A percentile compares a stretch with the other conserved stretches of the same genome.
Evolutionary conservation across 2,329 filamentous ascomycete genomes (phyloP).

Genomic region (Paramyrothecium sp.): DNA sequence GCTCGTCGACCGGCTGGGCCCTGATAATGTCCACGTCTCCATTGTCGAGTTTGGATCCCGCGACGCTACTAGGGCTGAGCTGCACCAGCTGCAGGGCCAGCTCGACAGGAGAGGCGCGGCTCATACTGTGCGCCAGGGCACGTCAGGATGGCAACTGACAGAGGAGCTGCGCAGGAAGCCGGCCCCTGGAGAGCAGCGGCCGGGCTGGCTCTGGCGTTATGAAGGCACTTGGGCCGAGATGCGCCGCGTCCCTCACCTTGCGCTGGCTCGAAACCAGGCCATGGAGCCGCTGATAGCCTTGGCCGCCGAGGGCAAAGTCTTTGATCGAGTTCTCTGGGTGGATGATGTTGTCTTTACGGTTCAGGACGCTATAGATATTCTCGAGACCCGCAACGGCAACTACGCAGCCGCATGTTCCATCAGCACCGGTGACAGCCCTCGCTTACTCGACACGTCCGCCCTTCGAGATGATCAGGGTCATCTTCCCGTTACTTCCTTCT

Average conservation of each 20-base stretch:
- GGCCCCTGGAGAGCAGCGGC: not conserved
- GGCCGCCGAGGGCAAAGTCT: not conserved
- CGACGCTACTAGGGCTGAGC: slow-evolving; percentile 58
- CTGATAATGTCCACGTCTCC: slow-evolving; percentile 53
- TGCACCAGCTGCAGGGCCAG: not conserved
- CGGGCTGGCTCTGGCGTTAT: not conserved
- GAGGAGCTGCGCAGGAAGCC: not conserved
- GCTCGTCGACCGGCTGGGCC: not conserved
- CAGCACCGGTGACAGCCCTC: not conserved
- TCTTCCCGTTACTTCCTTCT: slow-evolving; percentile 49
- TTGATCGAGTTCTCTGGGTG: not conserved
- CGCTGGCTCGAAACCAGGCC: not conserved
- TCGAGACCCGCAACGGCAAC: not conserved
- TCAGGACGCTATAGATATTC: not conserved
- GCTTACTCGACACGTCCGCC: not conserved
- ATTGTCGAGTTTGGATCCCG: slow-evolving; percentile 68
- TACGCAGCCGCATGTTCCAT: slow-evolving; percentile 1
- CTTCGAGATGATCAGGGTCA: slow-evolving; percentile 50
- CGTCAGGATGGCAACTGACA: slow-evolving; percentile 20
- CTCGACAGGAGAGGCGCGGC: not conserved
- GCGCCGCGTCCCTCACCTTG: not conserved
- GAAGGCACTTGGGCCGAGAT: not conserved
- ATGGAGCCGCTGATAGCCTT: not conserved
- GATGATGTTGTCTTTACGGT: not conserved
- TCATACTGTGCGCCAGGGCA: slow-evolving; percentile 25